phyloP scores from a whole-genome alignment of 306 rosid genomes.

The Prinsepia uniflora region DNA sequence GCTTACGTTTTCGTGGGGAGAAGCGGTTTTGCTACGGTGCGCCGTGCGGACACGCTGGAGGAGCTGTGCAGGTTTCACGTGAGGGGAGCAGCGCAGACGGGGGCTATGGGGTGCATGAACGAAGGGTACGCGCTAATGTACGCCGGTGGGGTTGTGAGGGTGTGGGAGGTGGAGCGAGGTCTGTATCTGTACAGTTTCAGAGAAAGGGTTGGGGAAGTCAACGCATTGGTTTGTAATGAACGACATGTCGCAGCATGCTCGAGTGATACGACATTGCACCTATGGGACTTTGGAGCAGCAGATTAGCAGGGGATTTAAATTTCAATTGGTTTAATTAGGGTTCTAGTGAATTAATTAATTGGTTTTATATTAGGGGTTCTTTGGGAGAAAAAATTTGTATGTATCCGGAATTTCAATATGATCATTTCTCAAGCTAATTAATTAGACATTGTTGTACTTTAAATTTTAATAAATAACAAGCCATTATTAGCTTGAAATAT shows the following conservation, averaged over 20 bases:
- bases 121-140: slow-evolving; percentile 48
- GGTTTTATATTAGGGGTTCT: not conserved
- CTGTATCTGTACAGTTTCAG: slow-evolving; percentile 6
- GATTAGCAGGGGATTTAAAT: not conserved
- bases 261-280: slow-evolving; percentile 29
- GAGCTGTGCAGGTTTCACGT: slow-evolving; percentile 42
- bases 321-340: not conserved
- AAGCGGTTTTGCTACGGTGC: slow-evolving; percentile 44
- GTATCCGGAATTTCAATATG: too few species aligned
- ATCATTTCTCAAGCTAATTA: too few species aligned
- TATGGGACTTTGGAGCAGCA: slow-evolving; percentile 68
- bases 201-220: slow-evolving; percentile 29
- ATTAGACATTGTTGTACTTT: too few species aligned
- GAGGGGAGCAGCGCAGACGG: slow-evolving; percentile 25
- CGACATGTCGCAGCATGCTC: slow-evolving; percentile 59
- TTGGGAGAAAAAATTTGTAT: too few species aligned
- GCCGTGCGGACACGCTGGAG: slow-evolving; percentile 38
- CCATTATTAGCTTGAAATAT: too few species aligned
- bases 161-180: slow-evolving; percentile 46
- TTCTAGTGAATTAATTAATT: not conserved
- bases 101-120: slow-evolving; percentile 60
- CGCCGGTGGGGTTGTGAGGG: slow-evolving; percentile 34
- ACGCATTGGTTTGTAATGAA: slow-evolving; percentile 47
- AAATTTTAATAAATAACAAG: too few species aligned
- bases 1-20: slow-evolving; percentile 44